A percentile compares a stretch with the other conserved stretches of the same genome.
phyloP scores from a whole-genome alignment of 2,329 filamentous ascomycete genomes.

The Apiospora kogelbergensis region DNA sequence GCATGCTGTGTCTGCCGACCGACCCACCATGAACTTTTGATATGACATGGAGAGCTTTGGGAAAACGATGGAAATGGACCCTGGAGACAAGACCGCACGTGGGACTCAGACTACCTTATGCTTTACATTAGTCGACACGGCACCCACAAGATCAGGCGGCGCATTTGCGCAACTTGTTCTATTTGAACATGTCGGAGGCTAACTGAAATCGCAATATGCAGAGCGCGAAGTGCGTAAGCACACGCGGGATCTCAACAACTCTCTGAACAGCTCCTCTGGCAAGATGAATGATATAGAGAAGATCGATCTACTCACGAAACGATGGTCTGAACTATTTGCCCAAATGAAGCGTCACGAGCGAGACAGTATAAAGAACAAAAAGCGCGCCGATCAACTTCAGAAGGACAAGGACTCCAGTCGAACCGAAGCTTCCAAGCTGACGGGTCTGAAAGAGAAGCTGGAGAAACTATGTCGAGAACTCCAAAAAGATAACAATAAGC shows the following conservation, averaged over 20 bases:
- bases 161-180: not conserved
- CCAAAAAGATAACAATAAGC: constrained; percentile 95
- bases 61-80: not conserved
- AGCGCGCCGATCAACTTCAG: constrained; percentile 88
- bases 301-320: constrained; percentile 85
- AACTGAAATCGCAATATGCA: not conserved
- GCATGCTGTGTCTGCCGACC: not conserved
- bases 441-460: constrained; percentile 89
- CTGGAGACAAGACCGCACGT: not conserved
- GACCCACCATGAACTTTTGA: not conserved
- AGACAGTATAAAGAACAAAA: constrained; percentile 94
- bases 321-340: constrained; percentile 85
- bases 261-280: constrained; percentile 81
- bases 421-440: constrained; percentile 86
- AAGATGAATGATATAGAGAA: constrained; percentile 92
- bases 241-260: constrained; percentile 60
- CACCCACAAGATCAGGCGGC: not conserved
- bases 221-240: constrained; percentile 46
- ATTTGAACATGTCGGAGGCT: not conserved
- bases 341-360: constrained; percentile 96
- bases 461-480: constrained; percentile 95
- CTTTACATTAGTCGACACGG: not conserved
- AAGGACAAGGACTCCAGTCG: constrained; percentile 93
- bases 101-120: not conserved
- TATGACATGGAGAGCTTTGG: not conserved